Evolutionary conservation across 139 green algal species (phyloP), one percentile per base, ranked within the genome.

Genomic region (Coelastrella sp.): DNA sequence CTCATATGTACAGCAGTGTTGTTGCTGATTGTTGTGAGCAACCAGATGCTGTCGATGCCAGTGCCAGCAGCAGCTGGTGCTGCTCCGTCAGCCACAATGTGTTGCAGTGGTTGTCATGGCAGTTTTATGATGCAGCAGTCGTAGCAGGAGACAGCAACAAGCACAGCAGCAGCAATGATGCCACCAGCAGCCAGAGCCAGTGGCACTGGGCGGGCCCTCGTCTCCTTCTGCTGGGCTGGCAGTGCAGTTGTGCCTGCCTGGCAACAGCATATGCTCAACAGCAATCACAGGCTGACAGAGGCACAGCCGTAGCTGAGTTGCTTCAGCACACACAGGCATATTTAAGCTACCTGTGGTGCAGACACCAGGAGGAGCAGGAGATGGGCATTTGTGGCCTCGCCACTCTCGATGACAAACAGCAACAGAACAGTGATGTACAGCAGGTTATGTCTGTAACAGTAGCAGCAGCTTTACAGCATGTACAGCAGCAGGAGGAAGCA

Each of bases 191-290:
- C 56, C 35, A 49, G 35, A 84, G 49, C 57, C 63, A 70, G 63
- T 70, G 7, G n/a, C 82, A 75, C 0, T 87, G 82, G 60, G 60
- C 60, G 10, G 60, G 59, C 15, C 56, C 56, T 58, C 59, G 76
- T 7, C n/a, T 78, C 22, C 82, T 87, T 59, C 61, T 76, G 24
- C 82, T 87, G 8, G 82, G 60, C n/a, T 87, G 82, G 82, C 82
- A 87, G 61, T 87, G 82, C 82, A 76, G 60, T 20, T 76, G 82
- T 68, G 68, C 68, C 19, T 57, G 61, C 24, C 24, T 66, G 24
- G 17, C 70, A 24, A 76, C 7, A 24, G 82, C 63, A 68, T 59
- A 49, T 20, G 20, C 68, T 49, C 78, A 84, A 49, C 56, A 70
- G 78, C 82, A 79, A 17, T 8, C 56, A 4, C 6, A 65, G 17